These are phyloP conservation scores for Wickerhamomyces mucosus DNA, from an alignment of 805 yeast genomes.

Conservation along the genomic window DNA sequence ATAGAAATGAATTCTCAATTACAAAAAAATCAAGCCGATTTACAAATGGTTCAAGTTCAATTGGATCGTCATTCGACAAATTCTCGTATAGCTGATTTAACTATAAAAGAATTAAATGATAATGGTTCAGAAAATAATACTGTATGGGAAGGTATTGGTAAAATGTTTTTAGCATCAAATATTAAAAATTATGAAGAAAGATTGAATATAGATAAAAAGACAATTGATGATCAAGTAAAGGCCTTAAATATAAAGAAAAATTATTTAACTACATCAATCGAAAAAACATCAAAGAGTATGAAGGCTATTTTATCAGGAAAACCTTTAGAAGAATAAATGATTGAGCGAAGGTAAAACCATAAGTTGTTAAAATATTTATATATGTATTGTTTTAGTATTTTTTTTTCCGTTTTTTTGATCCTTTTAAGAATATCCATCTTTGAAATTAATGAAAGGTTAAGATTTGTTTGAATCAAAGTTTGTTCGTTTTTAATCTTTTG, in stretches of 20 bases:
- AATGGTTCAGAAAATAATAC: conserved; percentile 29
- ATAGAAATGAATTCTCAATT: conserved; percentile 61
- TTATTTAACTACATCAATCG: conserved; percentile 68
- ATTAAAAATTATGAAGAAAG: conserved; percentile 36
- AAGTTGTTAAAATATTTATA: too few relatives aligned
- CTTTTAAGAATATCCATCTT: too few relatives aligned
- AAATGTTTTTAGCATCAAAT: conserved; percentile 46
- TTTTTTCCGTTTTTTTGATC: too few relatives aligned
- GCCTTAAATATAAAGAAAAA: conserved; percentile 58
- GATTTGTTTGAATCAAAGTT: neutral
- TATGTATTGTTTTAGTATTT: too few relatives aligned
- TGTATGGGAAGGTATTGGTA: conserved; percentile 85
- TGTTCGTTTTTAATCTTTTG: too few relatives aligned
- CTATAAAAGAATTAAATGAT: conserved; percentile 41
- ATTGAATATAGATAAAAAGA: conserved; percentile 41
- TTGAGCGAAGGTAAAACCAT: too few relatives aligned
- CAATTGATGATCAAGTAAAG: conserved; percentile 46
- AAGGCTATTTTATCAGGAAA: conserved; percentile 27
- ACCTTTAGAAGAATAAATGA: conserved; percentile 4
- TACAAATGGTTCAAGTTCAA: conserved; percentile 32
- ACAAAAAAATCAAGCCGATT: conserved; percentile 48
- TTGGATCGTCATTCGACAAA: neutral
- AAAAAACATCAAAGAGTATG: conserved; percentile 61
- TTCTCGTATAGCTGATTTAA: conserved; percentile 20
- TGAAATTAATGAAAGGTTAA: too few relatives aligned